These are phyloP conservation scores for Rhizopus stolonifer DNA, from an alignment of 371 early-diverging fungal species.

Conservation along the genomic window DNA sequence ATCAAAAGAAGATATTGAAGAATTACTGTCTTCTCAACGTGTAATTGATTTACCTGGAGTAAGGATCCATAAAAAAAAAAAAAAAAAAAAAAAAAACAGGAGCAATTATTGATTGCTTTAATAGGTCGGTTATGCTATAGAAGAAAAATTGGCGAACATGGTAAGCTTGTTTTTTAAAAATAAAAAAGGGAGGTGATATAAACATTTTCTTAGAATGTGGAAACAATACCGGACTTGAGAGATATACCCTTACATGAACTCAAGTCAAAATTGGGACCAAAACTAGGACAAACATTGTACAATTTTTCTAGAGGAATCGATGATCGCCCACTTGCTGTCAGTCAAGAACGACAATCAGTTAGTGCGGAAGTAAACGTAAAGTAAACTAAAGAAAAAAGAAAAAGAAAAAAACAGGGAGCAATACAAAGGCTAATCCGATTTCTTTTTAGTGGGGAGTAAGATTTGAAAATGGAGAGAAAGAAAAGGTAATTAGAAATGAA, in stretches of 20 bases:
- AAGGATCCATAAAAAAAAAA: too few species aligned
- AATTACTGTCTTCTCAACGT: constrained; percentile 38
- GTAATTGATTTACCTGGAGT: constrained; percentile 49
- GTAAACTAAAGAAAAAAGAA: not conserved
- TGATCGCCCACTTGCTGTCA: constrained; percentile 56
- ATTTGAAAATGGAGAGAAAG: constrained; percentile 68
- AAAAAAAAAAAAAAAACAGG: not conserved
- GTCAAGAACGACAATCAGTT: constrained; percentile 72
- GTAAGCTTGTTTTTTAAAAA: constrained; percentile 21
- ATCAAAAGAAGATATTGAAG: constrained; percentile 29
- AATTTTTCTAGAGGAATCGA: constrained; percentile 78
- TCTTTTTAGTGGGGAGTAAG: constrained; percentile 76
- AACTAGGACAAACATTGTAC: constrained; percentile 66
- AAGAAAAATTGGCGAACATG: constrained; percentile 38
- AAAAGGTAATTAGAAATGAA: too few species aligned
- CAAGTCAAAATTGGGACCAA: constrained; percentile 68
- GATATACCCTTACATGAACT: constrained; percentile 35
- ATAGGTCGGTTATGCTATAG: constrained; percentile 49
- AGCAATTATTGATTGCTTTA: not conserved
- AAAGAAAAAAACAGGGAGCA: not conserved
- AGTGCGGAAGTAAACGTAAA: constrained; percentile 69
- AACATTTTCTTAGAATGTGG: constrained; percentile 34
- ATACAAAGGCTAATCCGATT: not conserved
- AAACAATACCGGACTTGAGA: constrained; percentile 57
- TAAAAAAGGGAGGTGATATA: too few species aligned